A percentile compares a stretch with the other conserved stretches of the same genome.
Conservation (phyloP, 192 early-diverging fungal species). For the Entophlyctis luteolus region DNA sequence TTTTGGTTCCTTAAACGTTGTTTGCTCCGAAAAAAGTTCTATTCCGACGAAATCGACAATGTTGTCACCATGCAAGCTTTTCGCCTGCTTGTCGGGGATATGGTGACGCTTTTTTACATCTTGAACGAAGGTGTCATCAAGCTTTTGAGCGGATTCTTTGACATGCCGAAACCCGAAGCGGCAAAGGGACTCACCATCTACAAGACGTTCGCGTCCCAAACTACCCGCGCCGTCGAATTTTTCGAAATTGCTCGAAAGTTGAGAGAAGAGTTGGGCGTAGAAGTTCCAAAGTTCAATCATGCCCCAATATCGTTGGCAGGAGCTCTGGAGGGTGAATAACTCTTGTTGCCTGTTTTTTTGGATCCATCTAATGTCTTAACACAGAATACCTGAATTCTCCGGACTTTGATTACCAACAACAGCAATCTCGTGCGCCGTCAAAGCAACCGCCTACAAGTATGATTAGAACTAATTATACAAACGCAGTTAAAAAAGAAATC, state of each 20-base stretch:
- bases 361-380: neutral
- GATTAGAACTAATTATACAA: too few relatives aligned
- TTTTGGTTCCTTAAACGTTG: neutral
- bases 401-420: slow-evolving; percentile 64
- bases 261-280: slow-evolving; percentile 51
- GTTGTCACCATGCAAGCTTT: slow-evolving; percentile 70
- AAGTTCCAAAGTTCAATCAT: slow-evolving; percentile 72
- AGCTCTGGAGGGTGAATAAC: slow-evolving; percentile 56
- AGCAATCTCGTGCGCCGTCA: neutral
- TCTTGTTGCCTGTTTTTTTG: neutral
- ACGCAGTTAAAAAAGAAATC: too few relatives aligned
- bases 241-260: slow-evolving; percentile 64
- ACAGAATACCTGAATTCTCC: slow-evolving; percentile 54
- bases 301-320: slow-evolving; percentile 64
- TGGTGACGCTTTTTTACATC: slow-evolving; percentile 67
- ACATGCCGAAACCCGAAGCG: slow-evolving; percentile 65
- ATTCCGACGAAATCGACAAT: slow-evolving; percentile 67
- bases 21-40: slow-evolving; percentile 51
- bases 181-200: slow-evolving; percentile 65
- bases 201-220: slow-evolving; percentile 72
- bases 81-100: slow-evolving; percentile 66
- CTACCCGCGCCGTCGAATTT: slow-evolving; percentile 63
- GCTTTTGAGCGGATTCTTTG: slow-evolving; percentile 71
- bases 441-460: too few relatives aligned
- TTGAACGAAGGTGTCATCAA: slow-evolving; percentile 76